Evolutionary conservation across 768 basidiomycete species (phyloP).

Genomic region (Lepiota subincarnata): DNA sequence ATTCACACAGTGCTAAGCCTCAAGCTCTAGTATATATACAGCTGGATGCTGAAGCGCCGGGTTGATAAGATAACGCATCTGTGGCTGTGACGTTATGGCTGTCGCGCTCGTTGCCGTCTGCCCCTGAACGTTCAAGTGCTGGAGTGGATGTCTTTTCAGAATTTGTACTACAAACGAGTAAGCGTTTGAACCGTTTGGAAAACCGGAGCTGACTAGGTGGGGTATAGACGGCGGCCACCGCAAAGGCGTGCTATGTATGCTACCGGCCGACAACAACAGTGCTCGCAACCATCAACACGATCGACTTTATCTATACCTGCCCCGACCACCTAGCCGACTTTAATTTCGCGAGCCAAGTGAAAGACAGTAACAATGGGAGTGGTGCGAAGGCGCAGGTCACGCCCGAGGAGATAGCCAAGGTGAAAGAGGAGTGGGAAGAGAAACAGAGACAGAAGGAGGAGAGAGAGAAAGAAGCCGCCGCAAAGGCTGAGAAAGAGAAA

Average conservation of each 20-base stretch:
- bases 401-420: constrained; percentile 72
- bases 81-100: neutral
- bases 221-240: constrained; percentile 68
- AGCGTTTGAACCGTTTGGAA: constrained; percentile 23
- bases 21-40: neutral
- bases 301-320: constrained; percentile 87
- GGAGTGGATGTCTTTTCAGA: constrained; percentile 62
- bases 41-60: neutral
- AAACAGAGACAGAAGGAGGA: constrained; percentile 59
- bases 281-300: constrained; percentile 76
- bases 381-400: constrained; percentile 38
- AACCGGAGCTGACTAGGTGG: constrained; percentile 12
- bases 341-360: constrained; percentile 63
- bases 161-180: constrained; percentile 89
- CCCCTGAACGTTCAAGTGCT: neutral
- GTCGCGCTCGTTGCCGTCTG: neutral
- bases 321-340: constrained; percentile 73
- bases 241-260: constrained; percentile 77
- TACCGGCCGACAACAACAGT: constrained; percentile 78
- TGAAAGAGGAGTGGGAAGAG: constrained; percentile 79
- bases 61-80: neutral
- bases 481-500: constrained; percentile 37
- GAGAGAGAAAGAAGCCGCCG: constrained; percentile 43
- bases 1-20: constrained; percentile 2
- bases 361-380: constrained; percentile 28